Base-by-base conservation (phyloP, 352 stramenopile genomes). In the Phytophthora pini region DNA sequence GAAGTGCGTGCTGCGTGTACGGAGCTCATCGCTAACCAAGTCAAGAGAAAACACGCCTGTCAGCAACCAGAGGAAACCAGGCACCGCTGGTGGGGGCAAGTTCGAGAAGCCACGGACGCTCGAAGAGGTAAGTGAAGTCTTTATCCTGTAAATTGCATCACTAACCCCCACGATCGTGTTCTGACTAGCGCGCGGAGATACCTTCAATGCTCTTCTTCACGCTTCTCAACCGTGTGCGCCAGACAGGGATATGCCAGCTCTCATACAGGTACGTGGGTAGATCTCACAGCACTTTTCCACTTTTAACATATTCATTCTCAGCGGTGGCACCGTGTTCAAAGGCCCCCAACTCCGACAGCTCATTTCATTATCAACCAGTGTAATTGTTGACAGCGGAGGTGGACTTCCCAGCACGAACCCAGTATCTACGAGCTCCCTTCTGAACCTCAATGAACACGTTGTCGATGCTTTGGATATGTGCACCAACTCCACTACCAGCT, bases 151-250 rank as follows among this genome's bases (percentile, higher is more conserved):
- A 8, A 2, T n/a, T 27, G 2, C 29, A 10, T 22, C 5, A 57
- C 46, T 68, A 52, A 62, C 43, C 29, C 17, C 24, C 40, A 36
- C 8, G 17, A 26, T 43, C 24, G 12, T 47, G 22, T 41, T 56
- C 31, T 54, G 34, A 24, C 7, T 38, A 91, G 84, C 56, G 79
- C 34, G 71, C 80, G 0, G 67, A 88, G 50, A 74, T 93, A 15
- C 79, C 85, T 2, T 87, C 78, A 6, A 72, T 92, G 26, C 60
- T 90, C 10, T 93, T 91, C 56, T 93, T 86, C 56, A 88, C 82
- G 20, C 10, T 93, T 29, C 77, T 93, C 13, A 90, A 88, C 36
- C 79, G 81, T 13, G 82, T 89, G 24, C 85, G 85, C 4, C 73
- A 83, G 57, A 82, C 62, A 9, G 85, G 84, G 5, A 75, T 92